Conservation (phyloP, 2,329 filamentous ascomycete genomes). For the Alternaria triticimaculans region DNA sequence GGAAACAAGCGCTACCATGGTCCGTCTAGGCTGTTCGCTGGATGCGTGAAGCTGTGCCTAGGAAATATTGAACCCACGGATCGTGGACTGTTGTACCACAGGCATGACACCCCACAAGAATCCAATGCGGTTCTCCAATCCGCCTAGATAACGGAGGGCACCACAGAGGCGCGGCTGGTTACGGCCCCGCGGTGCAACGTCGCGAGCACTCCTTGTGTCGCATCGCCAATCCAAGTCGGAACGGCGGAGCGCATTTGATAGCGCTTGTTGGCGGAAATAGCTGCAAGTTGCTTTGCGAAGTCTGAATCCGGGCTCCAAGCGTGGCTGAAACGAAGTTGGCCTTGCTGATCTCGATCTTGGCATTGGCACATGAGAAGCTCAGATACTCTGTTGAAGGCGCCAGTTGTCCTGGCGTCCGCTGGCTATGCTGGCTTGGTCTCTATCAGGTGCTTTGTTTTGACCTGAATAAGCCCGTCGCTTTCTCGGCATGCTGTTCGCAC, state of each 20-base stretch:
- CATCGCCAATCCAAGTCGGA: constrained; percentile 2
- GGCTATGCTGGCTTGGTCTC: background rate
- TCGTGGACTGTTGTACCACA: constrained; percentile 9
- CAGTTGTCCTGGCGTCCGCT: constrained; percentile 2
- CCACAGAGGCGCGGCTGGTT: constrained; percentile 3
- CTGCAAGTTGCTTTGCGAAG: constrained; percentile 12
- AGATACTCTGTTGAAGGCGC: constrained; percentile 4
- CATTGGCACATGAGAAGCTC: constrained; percentile 12
- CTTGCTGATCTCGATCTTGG: constrained; percentile 31
- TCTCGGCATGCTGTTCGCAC: background rate
- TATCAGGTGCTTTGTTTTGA: background rate
- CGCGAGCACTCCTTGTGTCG: constrained; percentile 4
- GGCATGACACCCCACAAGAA: constrained; percentile 8
- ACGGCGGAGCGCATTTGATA: constrained; percentile 3
- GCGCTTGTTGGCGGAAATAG: constrained; percentile 20
- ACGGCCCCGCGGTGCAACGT: constrained; percentile 11
- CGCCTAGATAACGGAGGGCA: constrained; percentile 1
- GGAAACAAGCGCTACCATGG: constrained; percentile 16
- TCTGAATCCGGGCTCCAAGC: constrained; percentile 20
- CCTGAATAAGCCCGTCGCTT: background rate
- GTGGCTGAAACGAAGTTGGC: constrained; percentile 36
- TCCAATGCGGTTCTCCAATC: constrained; percentile 2
- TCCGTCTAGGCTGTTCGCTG: constrained; percentile 28
- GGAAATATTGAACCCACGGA: constrained; percentile 9
- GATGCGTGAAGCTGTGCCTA: constrained; percentile 8